These are phyloP conservation scores for Akanthomyces lecanii DNA, from an alignment of 2,329 filamentous ascomycete genomes.

Conservation along the genomic window DNA sequence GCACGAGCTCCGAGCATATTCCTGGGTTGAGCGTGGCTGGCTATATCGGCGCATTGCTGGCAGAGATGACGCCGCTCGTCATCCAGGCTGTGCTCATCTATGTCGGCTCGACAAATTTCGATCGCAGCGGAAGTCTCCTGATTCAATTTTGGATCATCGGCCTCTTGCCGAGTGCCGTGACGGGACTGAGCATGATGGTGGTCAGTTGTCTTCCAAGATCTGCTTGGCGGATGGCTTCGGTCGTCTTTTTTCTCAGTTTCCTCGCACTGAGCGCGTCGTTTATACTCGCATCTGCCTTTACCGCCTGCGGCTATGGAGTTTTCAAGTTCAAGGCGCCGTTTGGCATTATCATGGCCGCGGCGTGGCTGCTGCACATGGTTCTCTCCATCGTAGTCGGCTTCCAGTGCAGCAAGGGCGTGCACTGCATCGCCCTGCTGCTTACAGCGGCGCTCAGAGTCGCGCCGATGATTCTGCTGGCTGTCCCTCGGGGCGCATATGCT, in stretches of 20 bases:
- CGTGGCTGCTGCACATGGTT: constrained; percentile 8
- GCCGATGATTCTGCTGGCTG: constrained; percentile 9
- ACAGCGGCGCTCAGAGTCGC: constrained; percentile 1
- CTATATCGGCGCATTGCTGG: neutral
- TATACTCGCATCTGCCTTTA: constrained; percentile 1
- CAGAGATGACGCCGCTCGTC: neutral
- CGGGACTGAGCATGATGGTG: constrained; percentile 8
- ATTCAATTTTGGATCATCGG: constrained; percentile 11
- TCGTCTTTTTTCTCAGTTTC: constrained; percentile 9
- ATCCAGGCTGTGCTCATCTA: constrained; percentile 13
- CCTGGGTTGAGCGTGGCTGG: neutral
- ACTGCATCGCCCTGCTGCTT: constrained; percentile 8
- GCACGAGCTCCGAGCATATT: neutral
- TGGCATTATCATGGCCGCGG: constrained; percentile 11
- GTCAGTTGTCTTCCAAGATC: neutral
- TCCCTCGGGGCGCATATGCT: neutral
- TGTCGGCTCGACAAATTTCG: constrained; percentile 4
- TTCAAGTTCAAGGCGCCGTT: neutral
- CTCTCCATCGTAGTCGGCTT: constrained; percentile 4
- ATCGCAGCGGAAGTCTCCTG: neutral
- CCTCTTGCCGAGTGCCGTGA: constrained; percentile 1
- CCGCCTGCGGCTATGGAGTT: neutral
- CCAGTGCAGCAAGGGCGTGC: constrained; percentile 3
- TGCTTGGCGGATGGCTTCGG: neutral
- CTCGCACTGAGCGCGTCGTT: neutral